Base-by-base conservation (phyloP, 2,329 filamentous ascomycete genomes). In the Pseudophaeomoniella oleicola region DNA sequence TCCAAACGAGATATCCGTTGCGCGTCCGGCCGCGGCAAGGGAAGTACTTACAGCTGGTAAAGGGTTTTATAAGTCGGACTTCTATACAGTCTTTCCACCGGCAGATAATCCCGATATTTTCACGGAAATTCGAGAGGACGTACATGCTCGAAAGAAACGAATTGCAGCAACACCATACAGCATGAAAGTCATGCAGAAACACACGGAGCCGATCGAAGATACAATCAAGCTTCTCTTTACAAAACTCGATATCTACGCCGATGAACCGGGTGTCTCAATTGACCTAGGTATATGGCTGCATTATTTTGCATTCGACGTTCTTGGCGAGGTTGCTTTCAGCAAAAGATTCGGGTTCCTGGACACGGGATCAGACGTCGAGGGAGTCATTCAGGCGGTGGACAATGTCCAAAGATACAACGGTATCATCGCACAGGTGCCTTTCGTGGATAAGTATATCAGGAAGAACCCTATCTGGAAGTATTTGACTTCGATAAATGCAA, bases 61-160 rank as follows among this genome's bases (percentile, higher is more conserved):
- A 49, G 58, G 63, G 14, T 69, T 69, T 52, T 59, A 63, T 53
- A 71, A 71, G 56, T 69, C 67, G 3, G 52, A 60, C 39, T 71
- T 70, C 43, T 71, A 71, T 46, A 55, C 50, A 29, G 68, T 72
- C 4, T 72, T 72, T 46, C 68, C 68, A 18, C 69, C 69, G 3
- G 62, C 66, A 0, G 66, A 70, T 51, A 71, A 72, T 52, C 67
- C 69, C 4, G 69, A 72, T 41, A 71, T 72, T 48, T 72, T 72
- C 52, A 72, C 69, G 30, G 69, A 72, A 49, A 63, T 58, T 12
- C 57, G 67, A 37, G 68, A 72, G 51, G 57, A 63, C 4, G 63
- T 67, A n/a, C 69, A 73, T 48, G 66, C 67, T 0, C 57, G 60
- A 40, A 71, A 71, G 59, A 72, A 72, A 71, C 47, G 65, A 68